Evolutionary conservation across 371 early-diverging fungal species (phyloP).

Genomic region (Apophysomyces trapeziformis): DNA sequence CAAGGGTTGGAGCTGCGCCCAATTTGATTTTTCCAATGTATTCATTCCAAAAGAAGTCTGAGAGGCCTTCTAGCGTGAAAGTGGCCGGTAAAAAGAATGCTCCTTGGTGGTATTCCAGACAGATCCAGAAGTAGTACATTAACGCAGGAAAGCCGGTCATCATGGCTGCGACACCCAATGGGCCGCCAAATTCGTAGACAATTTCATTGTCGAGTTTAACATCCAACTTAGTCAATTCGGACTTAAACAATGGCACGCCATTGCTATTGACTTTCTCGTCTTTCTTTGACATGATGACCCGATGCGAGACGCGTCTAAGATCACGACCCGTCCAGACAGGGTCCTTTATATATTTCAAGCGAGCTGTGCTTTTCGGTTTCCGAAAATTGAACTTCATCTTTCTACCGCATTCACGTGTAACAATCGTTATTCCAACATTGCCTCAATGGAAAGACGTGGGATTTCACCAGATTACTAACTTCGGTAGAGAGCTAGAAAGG

Average conservation of each 20-base stretch:
- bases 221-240: constrained; percentile 46
- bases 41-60: constrained; percentile 44
- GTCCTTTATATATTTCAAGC: too few relatives aligned
- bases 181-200: constrained; percentile 77
- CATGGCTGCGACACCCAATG: constrained; percentile 69
- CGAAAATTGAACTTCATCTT: too few relatives aligned
- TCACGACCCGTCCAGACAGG: too few relatives aligned
- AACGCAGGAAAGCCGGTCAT: constrained; percentile 73
- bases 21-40: constrained; percentile 43
- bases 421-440: too few relatives aligned
- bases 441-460: too few relatives aligned
- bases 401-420: too few relatives aligned
- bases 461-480: too few relatives aligned
- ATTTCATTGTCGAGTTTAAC: constrained; percentile 63
- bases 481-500: too few relatives aligned
- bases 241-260: constrained; percentile 50
- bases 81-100: constrained; percentile 53
- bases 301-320: not conserved
- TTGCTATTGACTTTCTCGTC: constrained; percentile 27
- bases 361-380: too few relatives aligned
- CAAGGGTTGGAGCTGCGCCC: constrained; percentile 57
- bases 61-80: constrained; percentile 42
- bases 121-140: constrained; percentile 78
- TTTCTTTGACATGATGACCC: not conserved
- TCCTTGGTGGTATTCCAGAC: constrained; percentile 70